Conservation (phyloP, 805 yeast species). For the Yarrowia hollandica region DNA sequence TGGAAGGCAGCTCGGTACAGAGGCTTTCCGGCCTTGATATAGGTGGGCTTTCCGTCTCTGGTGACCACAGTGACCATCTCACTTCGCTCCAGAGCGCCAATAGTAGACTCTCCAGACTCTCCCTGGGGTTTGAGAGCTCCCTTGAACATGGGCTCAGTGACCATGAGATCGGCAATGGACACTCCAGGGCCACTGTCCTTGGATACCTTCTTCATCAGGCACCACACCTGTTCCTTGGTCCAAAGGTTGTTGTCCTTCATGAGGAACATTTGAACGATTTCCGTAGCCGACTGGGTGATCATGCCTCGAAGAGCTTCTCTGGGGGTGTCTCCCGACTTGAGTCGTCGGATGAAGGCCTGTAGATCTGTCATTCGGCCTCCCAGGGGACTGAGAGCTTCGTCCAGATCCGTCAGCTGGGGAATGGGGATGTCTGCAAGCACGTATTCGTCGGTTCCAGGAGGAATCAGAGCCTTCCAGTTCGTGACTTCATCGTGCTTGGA, state of each 20-base stretch:
- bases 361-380: conserved; percentile 96
- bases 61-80: conserved; percentile 73
- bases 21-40: conserved; percentile 80
- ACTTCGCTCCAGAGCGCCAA: conserved; percentile 72
- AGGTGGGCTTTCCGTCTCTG: conserved; percentile 70
- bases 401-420: conserved; percentile 45
- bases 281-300: conserved; percentile 82
- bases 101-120: conserved; percentile 49
- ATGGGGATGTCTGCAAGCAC: conserved; percentile 20
- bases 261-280: conserved; percentile 76
- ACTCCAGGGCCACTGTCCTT: conserved; percentile 30
- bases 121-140: conserved; percentile 34
- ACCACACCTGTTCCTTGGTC: conserved; percentile 86
- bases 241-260: conserved; percentile 48
- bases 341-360: conserved; percentile 84
- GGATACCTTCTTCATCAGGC: conserved; percentile 59
- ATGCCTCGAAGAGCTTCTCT: conserved; percentile 72
- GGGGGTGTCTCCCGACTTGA: conserved; percentile 85
- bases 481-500: neutral
- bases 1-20: conserved; percentile 76
- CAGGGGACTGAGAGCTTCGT: conserved; percentile 63
- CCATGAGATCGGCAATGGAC: conserved; percentile 34
- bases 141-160: conserved; percentile 40
- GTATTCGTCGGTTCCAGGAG: conserved; percentile 28
- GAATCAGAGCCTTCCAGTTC: conserved; percentile 3